Percentiles rank a stretch among this genome's conserved stretches.
These are phyloP conservation scores for Ceratocystis papillata DNA, from an alignment of 2,329 filamentous ascomycete genomes.

Conservation along the genomic window DNA sequence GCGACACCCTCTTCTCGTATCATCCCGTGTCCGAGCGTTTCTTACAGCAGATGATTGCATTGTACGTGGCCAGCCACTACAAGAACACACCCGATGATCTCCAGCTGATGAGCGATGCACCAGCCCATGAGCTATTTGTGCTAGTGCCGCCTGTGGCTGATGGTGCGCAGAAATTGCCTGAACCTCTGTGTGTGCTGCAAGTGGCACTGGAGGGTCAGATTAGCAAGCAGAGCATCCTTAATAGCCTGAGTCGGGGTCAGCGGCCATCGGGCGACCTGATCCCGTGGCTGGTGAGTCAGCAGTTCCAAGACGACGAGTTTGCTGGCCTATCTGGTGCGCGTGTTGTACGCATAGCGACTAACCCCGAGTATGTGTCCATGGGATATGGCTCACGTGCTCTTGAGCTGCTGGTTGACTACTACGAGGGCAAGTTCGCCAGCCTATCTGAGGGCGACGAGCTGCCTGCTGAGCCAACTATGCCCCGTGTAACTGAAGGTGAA, in stretches of 20 bases:
- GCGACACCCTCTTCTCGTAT: conserved; percentile 95
- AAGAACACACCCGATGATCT: conserved; percentile 97
- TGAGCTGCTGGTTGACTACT: conserved; percentile 80
- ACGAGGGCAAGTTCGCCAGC: conserved; percentile 81
- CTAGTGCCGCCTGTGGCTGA: conserved; percentile 77
- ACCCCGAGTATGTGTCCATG: conserved; percentile 85
- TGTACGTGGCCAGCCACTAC: conserved; percentile 95
- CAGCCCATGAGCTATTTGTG: conserved; percentile 91
- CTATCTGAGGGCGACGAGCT: conserved; percentile 60
- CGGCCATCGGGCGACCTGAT: conserved; percentile 87
- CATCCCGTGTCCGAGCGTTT: conserved; percentile 96
- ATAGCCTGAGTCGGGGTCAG: conserved; percentile 77
- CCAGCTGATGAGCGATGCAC: conserved; percentile 97
- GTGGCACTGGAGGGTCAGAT: conserved; percentile 91
- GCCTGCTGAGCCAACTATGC: conserved; percentile 49
- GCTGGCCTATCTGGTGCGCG: conserved; percentile 84
- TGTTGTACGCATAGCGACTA: conserved; percentile 88
- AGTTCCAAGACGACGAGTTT: conserved; percentile 97
- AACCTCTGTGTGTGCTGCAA: conserved; percentile 90
- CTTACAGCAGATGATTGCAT: conserved; percentile 92
- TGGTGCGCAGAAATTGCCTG: conserved; percentile 66
- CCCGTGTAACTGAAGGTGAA: conserved; percentile 71
- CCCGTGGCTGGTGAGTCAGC: conserved; percentile 93
- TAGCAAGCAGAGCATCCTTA: conserved; percentile 82
- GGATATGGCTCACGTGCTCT: conserved; percentile 87